Evolutionary conservation across 2,329 filamentous ascomycete species (phyloP).

Genomic region (Shiraia bambusicola): DNA sequence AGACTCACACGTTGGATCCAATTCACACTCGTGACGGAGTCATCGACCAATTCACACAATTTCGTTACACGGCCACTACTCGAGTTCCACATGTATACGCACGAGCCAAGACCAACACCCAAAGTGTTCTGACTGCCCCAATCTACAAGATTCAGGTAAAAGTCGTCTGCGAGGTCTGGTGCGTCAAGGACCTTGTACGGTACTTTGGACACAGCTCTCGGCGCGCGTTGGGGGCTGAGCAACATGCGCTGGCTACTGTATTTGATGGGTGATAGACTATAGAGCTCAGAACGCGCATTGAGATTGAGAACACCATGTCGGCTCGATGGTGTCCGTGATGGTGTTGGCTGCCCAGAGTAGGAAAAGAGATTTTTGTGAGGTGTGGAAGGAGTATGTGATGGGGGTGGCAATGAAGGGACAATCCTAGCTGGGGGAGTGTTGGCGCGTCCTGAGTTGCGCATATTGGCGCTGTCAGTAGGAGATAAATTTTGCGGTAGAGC

Average conservation of each 20-base stretch:
- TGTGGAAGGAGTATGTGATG: slow-evolving; percentile 81
- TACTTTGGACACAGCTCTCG: slow-evolving; percentile 89
- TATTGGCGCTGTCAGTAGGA: slow-evolving; percentile 54
- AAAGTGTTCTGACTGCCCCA: slow-evolving; percentile 96
- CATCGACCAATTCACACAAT: slow-evolving; percentile 87
- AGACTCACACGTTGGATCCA: slow-evolving; percentile 83
- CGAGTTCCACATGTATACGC: slow-evolving; percentile 98
- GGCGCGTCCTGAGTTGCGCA: slow-evolving; percentile 69
- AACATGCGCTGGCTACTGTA: slow-evolving; percentile 93
- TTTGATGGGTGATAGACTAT: slow-evolving; percentile 91
- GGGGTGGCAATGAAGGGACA: slow-evolving; percentile 65
- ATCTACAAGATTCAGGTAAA: slow-evolving; percentile 95
- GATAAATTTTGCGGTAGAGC: slow-evolving; percentile 62
- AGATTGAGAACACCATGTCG: slow-evolving; percentile 79
- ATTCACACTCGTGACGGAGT: slow-evolving; percentile 92
- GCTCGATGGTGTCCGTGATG: slow-evolving; percentile 84
- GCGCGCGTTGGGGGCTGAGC: slow-evolving; percentile 83
- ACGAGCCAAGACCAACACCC: slow-evolving; percentile 87
- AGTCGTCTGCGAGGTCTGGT: slow-evolving; percentile 93
- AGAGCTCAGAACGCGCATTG: slow-evolving; percentile 87
- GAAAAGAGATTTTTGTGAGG: slow-evolving; percentile 97
- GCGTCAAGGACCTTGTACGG: slow-evolving; percentile 98
- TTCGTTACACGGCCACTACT: slow-evolving; percentile 88
- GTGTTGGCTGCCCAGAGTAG: slow-evolving; percentile 83
- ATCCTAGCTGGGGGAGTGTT: slow-evolving; percentile 76